phyloP scores from a whole-genome alignment of 257 asterid species.

The Lavandula angustifolia region DNA sequence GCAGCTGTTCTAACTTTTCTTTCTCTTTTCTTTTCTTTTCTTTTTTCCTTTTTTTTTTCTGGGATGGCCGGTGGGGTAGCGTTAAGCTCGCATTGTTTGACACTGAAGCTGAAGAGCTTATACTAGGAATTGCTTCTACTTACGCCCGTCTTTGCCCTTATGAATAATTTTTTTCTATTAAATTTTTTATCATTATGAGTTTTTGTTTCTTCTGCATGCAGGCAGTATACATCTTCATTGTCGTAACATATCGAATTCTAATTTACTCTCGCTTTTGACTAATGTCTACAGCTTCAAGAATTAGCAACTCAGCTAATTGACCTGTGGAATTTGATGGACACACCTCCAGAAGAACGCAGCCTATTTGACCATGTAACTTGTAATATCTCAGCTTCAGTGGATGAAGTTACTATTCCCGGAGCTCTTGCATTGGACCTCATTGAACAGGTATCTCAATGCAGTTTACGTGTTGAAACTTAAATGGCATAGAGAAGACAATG shows the following conservation, averaged over 20 bases:
- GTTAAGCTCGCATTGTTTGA: constrained; percentile 7
- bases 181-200: constrained; percentile 2
- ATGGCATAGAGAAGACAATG: constrained; percentile 8
- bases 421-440: constrained; percentile 90
- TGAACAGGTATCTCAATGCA: constrained; percentile 60
- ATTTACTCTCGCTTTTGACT: constrained; percentile 19
- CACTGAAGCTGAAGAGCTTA: background rate
- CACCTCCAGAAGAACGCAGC: constrained; percentile 72
- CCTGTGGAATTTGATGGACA: constrained; percentile 99
- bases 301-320: constrained; percentile 85
- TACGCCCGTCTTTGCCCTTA: background rate
- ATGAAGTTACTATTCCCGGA: constrained; percentile 83
- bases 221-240: constrained; percentile 6
- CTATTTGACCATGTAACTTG: constrained; percentile 64
- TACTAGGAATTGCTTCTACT: background rate
- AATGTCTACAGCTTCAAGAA: constrained; percentile 82
- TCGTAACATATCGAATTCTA: background rate
- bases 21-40: background rate
- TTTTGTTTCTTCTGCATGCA: constrained; percentile 2
- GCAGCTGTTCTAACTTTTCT: background rate
- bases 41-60: no score
- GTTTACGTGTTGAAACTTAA: background rate
- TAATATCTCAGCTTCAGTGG: constrained; percentile 86
- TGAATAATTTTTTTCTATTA: constrained; percentile 1
- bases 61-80: background rate